A percentile compares a stretch with the other conserved stretches of the same genome.
Evolutionary conservation across 2,329 filamentous ascomycete species (phyloP).

Genomic region (Elsinoe perseae): DNA sequence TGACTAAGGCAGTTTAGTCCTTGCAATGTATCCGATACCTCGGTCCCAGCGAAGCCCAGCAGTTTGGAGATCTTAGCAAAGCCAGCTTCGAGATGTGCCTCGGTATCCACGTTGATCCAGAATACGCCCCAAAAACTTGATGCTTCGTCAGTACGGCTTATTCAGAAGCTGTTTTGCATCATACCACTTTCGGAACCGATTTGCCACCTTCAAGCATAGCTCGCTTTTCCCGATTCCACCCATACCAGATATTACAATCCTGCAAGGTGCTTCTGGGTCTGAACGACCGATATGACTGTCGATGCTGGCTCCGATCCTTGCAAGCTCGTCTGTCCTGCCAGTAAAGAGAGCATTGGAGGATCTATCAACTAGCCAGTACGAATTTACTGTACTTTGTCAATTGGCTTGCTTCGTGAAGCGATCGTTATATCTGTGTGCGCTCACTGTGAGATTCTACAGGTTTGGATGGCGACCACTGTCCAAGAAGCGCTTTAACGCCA

Average conservation of each 20-base stretch:
- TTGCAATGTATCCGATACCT: not conserved
- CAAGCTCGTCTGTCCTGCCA: not conserved
- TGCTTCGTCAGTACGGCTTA: not conserved
- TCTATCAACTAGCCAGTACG: not conserved
- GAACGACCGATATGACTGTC: not conserved
- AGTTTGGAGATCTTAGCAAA: not conserved
- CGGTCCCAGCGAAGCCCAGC: not conserved
- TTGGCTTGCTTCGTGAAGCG: too few species aligned
- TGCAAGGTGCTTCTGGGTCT: not conserved
- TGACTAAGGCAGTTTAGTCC: not conserved
- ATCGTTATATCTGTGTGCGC: too few species aligned
- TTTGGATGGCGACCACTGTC: not conserved
- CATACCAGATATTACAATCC: not conserved
- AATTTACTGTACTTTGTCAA: not conserved
- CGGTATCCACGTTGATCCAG: not conserved
- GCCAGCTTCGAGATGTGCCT: not conserved
- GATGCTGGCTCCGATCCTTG: not conserved
- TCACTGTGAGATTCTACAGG: too few species aligned
- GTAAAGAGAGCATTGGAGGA: not conserved
- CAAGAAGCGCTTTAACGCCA: constrained; percentile 14
- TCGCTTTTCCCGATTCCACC: not conserved
- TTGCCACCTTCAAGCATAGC: not conserved
- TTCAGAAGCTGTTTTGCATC: not conserved
- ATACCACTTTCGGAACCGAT: not conserved
- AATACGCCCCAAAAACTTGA: not conserved